Evolutionary conservation across 108 stramenopile genomes (phyloP), one percentile per base, ranked within the genome.

Genomic region (Cylindrotheca closterium): DNA sequence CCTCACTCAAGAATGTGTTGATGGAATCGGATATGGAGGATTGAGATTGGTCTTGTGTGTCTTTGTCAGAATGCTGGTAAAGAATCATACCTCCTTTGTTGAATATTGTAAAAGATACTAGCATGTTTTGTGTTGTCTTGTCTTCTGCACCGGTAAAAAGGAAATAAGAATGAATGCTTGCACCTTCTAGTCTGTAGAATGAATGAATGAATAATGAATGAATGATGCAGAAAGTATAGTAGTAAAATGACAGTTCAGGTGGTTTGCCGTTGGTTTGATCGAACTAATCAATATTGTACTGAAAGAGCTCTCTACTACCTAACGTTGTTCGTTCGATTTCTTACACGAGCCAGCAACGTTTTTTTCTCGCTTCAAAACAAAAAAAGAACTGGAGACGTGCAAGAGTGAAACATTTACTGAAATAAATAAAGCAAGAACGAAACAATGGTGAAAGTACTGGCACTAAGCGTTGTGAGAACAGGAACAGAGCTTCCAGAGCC

Each of bases 381-480:
- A n/a, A n/a, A n/a, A n/a, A n/a, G n/a, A n/a, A n/a, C n/a, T n/a
- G n/a, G n/a, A n/a, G n/a, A n/a, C n/a, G n/a, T n/a, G n/a, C n/a
- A n/a, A n/a, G n/a, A n/a, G n/a, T n/a, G n/a, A n/a, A n/a, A n/a
- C n/a, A n/a, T n/a, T n/a, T n/a, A 42, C 7, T 10, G 15, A 42
- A 42, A 42, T 10, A 42, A 42, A 47, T 1, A 60, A 5, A 61
- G 23, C 12, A 21, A 46, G 47, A 23, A n/a, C 3, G 21, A 1
- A 29, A 69, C 49, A 2, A 88, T 63, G 74, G 86, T 89, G 78
- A 94, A 96, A 73, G 79, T 96, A 37, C 74, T 94, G 15, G 81
- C 88, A 55, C 77, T 96, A 47, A 68, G 93, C 15, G 84, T 94
- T 62, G 83, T 94, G 24, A 79, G 87, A 72, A 88, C 85, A 8